These are phyloP conservation scores for Raphidocelis subcapitata DNA, from an alignment of 139 green algal species.

Conservation along the genomic window DNA sequence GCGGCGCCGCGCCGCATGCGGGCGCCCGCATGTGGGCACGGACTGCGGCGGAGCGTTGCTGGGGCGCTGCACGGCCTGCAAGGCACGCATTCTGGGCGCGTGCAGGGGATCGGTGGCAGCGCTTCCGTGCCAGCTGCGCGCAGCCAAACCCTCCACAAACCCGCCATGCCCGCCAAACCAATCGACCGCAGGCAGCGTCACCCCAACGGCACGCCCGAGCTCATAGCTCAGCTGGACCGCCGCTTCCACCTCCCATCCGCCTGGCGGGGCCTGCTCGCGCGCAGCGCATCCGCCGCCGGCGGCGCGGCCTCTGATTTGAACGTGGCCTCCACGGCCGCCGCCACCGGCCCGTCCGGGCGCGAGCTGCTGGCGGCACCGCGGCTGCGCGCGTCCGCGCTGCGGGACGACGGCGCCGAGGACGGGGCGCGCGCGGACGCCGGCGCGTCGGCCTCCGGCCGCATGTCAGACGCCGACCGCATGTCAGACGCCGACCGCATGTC, in stretches of 20 bases:
- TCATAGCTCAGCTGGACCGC: constrained; percentile 53
- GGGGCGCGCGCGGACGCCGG: too few species aligned
- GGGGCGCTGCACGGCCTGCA: constrained; percentile 1
- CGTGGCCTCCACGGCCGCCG: neutral
- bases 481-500: neutral
- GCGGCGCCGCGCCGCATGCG: neutral
- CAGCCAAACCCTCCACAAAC: neutral
- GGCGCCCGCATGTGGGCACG: neutral
- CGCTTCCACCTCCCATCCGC: constrained; percentile 53
- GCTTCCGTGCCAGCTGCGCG: neutral
- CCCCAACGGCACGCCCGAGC: constrained; percentile 56
- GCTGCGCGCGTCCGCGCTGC: too few species aligned
- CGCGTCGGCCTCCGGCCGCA: too few species aligned
- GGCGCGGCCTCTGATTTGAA: neutral
- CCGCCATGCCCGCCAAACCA: neutral
- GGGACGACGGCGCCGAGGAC: too few species aligned
- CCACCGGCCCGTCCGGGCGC: neutral
- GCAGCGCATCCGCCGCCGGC: neutral
- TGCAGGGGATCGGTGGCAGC: too few species aligned
- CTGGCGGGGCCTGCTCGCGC: constrained; percentile 8
- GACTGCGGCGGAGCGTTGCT: neutral
- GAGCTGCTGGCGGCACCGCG: neutral
- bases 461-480: too few species aligned
- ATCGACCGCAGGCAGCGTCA: constrained; percentile 62
- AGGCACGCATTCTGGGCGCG: too few species aligned